phyloP scores from a whole-genome alignment of 495 filamentous ascomycete species.

The Penicillium bovifimosum region DNA sequence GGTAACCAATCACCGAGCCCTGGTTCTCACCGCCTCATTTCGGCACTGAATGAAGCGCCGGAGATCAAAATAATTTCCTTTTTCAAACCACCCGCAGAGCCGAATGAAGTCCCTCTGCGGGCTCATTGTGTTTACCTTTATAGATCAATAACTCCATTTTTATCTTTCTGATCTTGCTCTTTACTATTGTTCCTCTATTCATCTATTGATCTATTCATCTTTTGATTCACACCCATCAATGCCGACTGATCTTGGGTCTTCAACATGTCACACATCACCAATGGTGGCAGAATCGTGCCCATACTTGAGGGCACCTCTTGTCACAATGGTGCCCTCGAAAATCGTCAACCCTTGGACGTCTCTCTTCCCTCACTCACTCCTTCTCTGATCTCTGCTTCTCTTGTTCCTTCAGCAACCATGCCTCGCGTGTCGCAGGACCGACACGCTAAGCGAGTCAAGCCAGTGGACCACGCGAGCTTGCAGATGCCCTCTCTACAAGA shows the following conservation, averaged over 20 bases:
- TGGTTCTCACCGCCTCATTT: constrained; percentile 17
- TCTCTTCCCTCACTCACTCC: neutral
- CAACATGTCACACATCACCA: constrained; percentile 39
- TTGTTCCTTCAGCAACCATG: neutral
- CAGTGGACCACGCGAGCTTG: constrained; percentile 23
- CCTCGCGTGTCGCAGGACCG: constrained; percentile 14
- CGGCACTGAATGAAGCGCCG: constrained; percentile 16
- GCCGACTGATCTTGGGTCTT: constrained; percentile 30
- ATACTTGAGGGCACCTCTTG: constrained; percentile 35
- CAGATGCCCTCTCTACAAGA: constrained; percentile 37
- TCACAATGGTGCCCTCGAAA: constrained; percentile 19
- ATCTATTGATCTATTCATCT: neutral
- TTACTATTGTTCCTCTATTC: constrained; percentile 4
- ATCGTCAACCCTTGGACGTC: constrained; percentile 6
- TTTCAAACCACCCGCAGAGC: constrained; percentile 28
- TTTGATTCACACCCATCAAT: constrained; percentile 27
- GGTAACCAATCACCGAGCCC: constrained; percentile 18
- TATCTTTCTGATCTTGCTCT: constrained; percentile 3
- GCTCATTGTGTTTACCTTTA: constrained; percentile 13
- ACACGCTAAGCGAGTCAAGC: constrained; percentile 11
- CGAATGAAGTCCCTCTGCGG: constrained; percentile 18
- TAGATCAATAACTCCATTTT: constrained; percentile 7
- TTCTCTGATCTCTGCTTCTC: neutral
- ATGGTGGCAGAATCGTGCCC: constrained; percentile 47
- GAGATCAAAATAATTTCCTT: constrained; percentile 19